These are phyloP conservation scores for Colletotrichum costaricense DNA, from an alignment of 2,329 filamentous ascomycete species.

Conservation along the genomic window DNA sequence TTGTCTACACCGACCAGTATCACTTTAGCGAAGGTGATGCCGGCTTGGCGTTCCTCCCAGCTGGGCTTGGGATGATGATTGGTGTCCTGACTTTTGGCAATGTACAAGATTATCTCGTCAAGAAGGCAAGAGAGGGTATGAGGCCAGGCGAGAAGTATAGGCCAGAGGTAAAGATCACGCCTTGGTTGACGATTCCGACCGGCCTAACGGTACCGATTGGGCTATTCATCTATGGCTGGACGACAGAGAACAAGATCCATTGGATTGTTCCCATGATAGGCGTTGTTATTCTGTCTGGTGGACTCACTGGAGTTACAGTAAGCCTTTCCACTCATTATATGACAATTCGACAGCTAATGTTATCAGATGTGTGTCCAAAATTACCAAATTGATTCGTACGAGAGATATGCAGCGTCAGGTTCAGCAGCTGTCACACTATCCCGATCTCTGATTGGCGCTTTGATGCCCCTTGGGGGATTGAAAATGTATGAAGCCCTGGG, in stretches of 20 bases:
- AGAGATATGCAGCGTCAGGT: slow-evolving; percentile 45
- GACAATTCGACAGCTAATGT: slow-evolving; percentile 39
- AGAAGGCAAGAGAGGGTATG: slow-evolving; percentile 23
- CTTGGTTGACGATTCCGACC: slow-evolving; percentile 43
- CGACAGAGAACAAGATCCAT: slow-evolving; percentile 61
- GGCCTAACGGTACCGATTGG: slow-evolving; percentile 52
- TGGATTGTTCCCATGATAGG: slow-evolving; percentile 69
- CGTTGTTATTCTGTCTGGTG: slow-evolving; percentile 47
- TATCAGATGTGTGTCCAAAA: slow-evolving; percentile 58
- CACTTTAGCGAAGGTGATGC: slow-evolving; percentile 49
- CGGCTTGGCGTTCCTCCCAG: not conserved
- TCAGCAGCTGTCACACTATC: slow-evolving; percentile 46
- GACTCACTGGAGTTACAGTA: slow-evolving; percentile 49
- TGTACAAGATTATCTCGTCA: slow-evolving; percentile 50
- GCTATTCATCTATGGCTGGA: slow-evolving; percentile 42
- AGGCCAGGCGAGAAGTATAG: not conserved
- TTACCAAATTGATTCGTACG: slow-evolving; percentile 65
- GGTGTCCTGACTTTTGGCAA: slow-evolving; percentile 21
- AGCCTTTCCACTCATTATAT: slow-evolving; percentile 33
- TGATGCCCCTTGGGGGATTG: slow-evolving; percentile 47
- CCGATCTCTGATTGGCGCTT: slow-evolving; percentile 44
- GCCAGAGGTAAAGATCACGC: not conserved
- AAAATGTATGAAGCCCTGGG: slow-evolving; percentile 47
- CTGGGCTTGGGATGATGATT: not conserved
- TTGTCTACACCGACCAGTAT: slow-evolving; percentile 60